Percentiles rank a stretch among this genome's conserved stretches.
Evolutionary conservation across 208 protist genomes (phyloP).

Genomic region (Endotrypanum monterogeii): DNA sequence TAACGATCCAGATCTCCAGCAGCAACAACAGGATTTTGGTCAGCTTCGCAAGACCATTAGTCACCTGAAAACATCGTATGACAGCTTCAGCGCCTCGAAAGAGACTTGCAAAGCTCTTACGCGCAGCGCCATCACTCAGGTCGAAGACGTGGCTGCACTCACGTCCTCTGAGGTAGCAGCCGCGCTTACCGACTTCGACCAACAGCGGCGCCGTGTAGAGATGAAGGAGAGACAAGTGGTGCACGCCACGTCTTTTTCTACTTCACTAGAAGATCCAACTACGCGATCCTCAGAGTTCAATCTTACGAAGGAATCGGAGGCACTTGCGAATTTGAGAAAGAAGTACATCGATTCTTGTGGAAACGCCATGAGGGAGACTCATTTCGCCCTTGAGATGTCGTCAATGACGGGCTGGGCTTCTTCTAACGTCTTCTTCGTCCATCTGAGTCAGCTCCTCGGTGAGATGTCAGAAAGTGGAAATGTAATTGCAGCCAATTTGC

Average conservation of each 20-base stretch:
- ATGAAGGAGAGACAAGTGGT: constrained; percentile 32
- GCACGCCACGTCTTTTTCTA: constrained; percentile 5
- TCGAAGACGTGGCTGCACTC: constrained; percentile 38
- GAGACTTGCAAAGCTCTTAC: constrained; percentile 42
- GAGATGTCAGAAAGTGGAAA: constrained; percentile 28
- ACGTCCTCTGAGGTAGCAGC: constrained; percentile 34
- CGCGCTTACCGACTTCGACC: constrained; percentile 57
- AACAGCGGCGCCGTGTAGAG: constrained; percentile 46
- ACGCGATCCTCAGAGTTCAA: constrained; percentile 32
- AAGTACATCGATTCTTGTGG: constrained; percentile 45
- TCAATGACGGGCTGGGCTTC: constrained; percentile 73
- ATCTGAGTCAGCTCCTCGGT: constrained; percentile 45
- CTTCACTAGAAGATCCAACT: constrained; percentile 12
- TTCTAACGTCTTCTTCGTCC: constrained; percentile 70
- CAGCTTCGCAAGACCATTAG: constrained; percentile 34
- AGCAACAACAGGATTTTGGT: constrained; percentile 24
- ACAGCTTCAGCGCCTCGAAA: constrained; percentile 34
- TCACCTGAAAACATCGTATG: constrained; percentile 27
- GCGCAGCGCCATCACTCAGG: constrained; percentile 28
- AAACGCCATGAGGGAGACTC: constrained; percentile 43
- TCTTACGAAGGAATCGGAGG: constrained; percentile 26
- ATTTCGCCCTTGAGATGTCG: constrained; percentile 67
- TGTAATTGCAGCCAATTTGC: constrained; percentile 28
- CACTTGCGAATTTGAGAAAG: constrained; percentile 27
- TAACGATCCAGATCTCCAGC: constrained; percentile 14